Evolutionary conservation across 2,329 filamentous ascomycete genomes (phyloP).

Genomic region (Blastomyces gilchristii): DNA sequence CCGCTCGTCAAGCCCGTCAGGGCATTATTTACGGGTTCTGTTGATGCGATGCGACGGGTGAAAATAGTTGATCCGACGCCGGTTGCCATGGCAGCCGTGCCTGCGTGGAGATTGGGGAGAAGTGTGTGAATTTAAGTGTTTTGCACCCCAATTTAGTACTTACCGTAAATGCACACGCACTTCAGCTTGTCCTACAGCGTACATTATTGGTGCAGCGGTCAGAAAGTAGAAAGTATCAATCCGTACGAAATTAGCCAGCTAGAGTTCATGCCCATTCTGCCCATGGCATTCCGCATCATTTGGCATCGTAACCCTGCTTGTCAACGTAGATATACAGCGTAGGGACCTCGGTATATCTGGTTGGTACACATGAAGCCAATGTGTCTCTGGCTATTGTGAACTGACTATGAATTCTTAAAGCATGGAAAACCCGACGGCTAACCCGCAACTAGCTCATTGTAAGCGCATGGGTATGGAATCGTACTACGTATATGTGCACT

Average conservation of each 20-base stretch:
- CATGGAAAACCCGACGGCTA: not conserved
- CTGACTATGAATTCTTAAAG: not conserved
- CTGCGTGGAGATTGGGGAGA: not conserved
- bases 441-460: not conserved
- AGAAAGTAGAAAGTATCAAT: no score
- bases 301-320: not conserved
- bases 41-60: conserved; percentile 4
- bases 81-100: conserved; percentile 13
- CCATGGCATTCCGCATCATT: not conserved
- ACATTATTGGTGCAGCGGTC: no score
- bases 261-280: not conserved
- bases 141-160: not conserved
- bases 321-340: not conserved
- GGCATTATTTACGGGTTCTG: conserved; percentile 7
- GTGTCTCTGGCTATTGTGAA: not conserved
- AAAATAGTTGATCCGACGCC: conserved; percentile 14
- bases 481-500: not conserved
- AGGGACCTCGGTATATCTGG: not conserved
- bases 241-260: no score
- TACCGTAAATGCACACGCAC: not conserved
- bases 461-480: no score
- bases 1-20: not conserved
- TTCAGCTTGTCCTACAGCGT: not conserved
- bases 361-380: not conserved
- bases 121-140: not conserved